These are phyloP conservation scores for Russula abietina DNA, from an alignment of 768 basidiomycete species.

Conservation along the genomic window DNA sequence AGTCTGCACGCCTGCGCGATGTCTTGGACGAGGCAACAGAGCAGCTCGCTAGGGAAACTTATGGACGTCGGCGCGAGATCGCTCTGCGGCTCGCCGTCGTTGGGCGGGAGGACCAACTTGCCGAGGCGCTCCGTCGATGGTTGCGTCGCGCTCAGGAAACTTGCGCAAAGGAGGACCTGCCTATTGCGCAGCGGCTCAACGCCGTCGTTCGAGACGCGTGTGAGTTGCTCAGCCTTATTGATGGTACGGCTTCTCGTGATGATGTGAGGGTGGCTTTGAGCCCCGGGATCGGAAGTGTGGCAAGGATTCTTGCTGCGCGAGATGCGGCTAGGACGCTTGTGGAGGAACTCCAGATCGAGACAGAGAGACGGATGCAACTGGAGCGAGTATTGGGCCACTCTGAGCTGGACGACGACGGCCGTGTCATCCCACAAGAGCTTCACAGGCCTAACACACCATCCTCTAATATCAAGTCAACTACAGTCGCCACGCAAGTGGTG, in stretches of 20 bases:
- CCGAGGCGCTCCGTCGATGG: slow-evolving; percentile 53
- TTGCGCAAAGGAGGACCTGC: slow-evolving; percentile 24
- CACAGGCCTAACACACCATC: too few species aligned
- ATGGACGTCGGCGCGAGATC: slow-evolving; percentile 68
- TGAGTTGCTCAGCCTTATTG: slow-evolving; percentile 30
- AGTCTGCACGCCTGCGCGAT: slow-evolving; percentile 45
- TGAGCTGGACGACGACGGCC: slow-evolving; percentile 14
- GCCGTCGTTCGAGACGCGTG: too few species aligned
- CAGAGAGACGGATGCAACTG: slow-evolving; percentile 42
- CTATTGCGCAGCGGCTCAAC: too few species aligned
- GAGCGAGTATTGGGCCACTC: slow-evolving; percentile 32
- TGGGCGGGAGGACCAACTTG: slow-evolving; percentile 56
- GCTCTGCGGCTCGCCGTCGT: slow-evolving; percentile 56
- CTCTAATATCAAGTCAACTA: background rate
- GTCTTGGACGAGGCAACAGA: slow-evolving; percentile 66
- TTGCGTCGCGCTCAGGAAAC: slow-evolving; percentile 45
- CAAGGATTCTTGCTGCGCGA: slow-evolving; percentile 46
- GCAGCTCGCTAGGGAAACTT: slow-evolving; percentile 64
- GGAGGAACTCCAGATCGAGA: slow-evolving; percentile 53
- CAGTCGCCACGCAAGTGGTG: background rate
- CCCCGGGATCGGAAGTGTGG: slow-evolving; percentile 42
- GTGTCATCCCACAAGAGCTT: background rate
- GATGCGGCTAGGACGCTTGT: slow-evolving; percentile 47
- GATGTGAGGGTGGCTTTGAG: slow-evolving; percentile 29
- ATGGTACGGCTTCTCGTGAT: slow-evolving; percentile 23